Base-by-base conservation (phyloP, 805 yeast genomes). In the Ogataea neopini region DNA sequence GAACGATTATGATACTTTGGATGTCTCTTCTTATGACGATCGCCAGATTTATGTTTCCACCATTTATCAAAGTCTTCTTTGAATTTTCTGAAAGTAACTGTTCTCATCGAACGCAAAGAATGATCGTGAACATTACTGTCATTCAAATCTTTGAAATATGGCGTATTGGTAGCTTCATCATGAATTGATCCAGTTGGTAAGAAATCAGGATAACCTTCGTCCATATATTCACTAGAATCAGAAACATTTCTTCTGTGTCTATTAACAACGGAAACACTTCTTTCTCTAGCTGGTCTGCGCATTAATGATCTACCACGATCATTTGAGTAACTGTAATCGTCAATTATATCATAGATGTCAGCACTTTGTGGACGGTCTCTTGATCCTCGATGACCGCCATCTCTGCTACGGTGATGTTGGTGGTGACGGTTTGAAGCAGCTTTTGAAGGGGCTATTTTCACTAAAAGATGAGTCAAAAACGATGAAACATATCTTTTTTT, bases 291-390 rank as follows among this genome's bases (percentile, higher is more conserved):
- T 1, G 51, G 44, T 28, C 35, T 39, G 23, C 50, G 44, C 23
- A 25, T 18, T 17, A 47, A 18, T 14, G 54, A 42, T 20, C 54
- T 28, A 8, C 54, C 55, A 8, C 55, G 48, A 25, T 51, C 55
- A 17, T 39, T 20, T 7, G 54, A 30, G 35, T 54, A 52, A 39
- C 49, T 52, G 38, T 54, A 54, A 32, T 51, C 55, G 47, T 54
- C 58, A 23, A 54, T 49, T 17, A 54, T 54, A 37, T 54, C 58
- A 28, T 54, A 54, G 11, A 54, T 44, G 47, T 54, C 58, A 2
- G 55, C 49, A 38, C 53, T 54, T 19, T 40, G 51, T 34, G 35
- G 37, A n/a, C 23, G n/a, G 11, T 14, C 23, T 34, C 23, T 18
- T 17, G 37, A 32, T 17, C 45, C 23, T 23, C 35, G 32, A 26